A percentile compares a stretch with the other conserved stretches of the same genome.
These are phyloP conservation scores for Citropsis articulata DNA, from an alignment of 345 rosid genomes.

Conservation along the genomic window DNA sequence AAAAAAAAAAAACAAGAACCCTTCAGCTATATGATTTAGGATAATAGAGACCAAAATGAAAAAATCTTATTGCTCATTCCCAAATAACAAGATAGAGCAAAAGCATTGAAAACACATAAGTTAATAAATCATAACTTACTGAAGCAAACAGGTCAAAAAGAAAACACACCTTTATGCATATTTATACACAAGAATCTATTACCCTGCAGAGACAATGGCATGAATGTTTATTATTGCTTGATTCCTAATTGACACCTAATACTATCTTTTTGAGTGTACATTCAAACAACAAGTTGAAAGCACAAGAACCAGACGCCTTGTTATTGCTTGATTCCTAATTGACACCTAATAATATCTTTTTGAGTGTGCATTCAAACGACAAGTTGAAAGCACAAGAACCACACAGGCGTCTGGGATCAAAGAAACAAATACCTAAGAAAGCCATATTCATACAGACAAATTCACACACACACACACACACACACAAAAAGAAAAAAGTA, in stretches of 20 bases:
- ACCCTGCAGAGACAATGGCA: not conserved
- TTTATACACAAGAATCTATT: not conserved
- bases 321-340: not conserved
- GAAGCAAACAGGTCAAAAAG: not conserved
- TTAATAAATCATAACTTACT: not conserved
- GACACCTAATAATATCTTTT: not conserved
- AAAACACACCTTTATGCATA: not conserved
- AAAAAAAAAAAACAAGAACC: not conserved
- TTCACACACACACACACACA: not conserved
- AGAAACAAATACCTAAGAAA: not conserved
- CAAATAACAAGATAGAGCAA: not conserved
- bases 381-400: not conserved
- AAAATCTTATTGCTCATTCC: not conserved
- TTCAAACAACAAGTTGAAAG: not conserved
- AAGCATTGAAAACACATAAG: not conserved
- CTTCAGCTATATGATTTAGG: not conserved
- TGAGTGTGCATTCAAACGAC: not conserved
- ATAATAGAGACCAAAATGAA: not conserved
- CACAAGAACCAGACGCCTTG: not conserved
- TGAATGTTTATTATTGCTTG: not conserved
- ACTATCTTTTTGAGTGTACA: not conserved
- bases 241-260: not conserved
- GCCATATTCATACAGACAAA: not conserved
- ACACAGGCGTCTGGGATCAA: not conserved
- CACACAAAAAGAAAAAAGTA: not conserved